These are phyloP conservation scores for Ceratonia siliqua DNA, from an alignment of 306 rosid genomes.

Conservation along the genomic window DNA sequence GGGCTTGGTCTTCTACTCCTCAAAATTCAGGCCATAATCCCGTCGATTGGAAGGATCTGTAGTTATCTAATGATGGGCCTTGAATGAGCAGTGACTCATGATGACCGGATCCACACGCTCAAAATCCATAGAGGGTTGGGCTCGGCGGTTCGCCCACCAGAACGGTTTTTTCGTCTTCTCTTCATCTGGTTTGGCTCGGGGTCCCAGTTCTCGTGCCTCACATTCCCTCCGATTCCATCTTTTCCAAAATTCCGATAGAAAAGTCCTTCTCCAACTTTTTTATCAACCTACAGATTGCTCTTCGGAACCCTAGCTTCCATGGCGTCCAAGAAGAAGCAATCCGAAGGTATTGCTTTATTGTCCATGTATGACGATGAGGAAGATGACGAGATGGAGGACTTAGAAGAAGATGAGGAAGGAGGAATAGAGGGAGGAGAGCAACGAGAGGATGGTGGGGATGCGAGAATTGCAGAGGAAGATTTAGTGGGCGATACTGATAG, in stretches of 20 bases:
- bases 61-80: no score
- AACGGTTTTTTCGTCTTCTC: no score
- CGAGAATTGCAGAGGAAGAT: slow-evolving; percentile 42
- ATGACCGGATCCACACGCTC: no score
- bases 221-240: background rate
- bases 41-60: no score
- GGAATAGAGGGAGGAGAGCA: background rate
- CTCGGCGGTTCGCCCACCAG: no score
- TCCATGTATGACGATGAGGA: slow-evolving; percentile 55
- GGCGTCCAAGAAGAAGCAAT: slow-evolving; percentile 51
- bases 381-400: slow-evolving; percentile 49
- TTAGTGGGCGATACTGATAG: slow-evolving; percentile 23
- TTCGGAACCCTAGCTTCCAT: slow-evolving; percentile 28
- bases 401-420: slow-evolving; percentile 24
- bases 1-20: no score
- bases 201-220: background rate
- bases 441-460: slow-evolving; percentile 27
- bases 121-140: no score
- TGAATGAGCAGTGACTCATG: no score
- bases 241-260: background rate
- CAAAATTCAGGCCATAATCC: no score
- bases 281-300: background rate
- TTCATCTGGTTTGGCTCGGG: no score
- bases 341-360: slow-evolving; percentile 51
- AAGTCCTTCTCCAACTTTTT: background rate